Conservation (phyloP, 2,329 filamentous ascomycete species). For the Paecilomyces sp. region DNA sequence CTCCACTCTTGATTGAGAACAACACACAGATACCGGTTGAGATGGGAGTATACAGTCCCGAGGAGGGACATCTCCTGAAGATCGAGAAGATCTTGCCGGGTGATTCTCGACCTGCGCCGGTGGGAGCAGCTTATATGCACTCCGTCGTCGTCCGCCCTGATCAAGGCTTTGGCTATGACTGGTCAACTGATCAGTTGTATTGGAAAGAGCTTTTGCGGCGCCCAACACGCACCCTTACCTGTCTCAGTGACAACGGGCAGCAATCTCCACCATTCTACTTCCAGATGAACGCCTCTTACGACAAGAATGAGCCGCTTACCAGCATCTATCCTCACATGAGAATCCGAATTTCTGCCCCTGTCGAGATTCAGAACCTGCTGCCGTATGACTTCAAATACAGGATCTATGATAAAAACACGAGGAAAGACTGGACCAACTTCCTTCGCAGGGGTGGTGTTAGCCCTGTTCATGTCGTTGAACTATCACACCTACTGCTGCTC, state of each 20-base stretch:
- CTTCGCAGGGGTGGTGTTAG: slow-evolving; percentile 92
- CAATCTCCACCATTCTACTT: slow-evolving; percentile 83
- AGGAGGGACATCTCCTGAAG: slow-evolving; percentile 85
- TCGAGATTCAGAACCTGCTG: slow-evolving; percentile 88
- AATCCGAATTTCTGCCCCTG: slow-evolving; percentile 80
- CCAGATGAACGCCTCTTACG: slow-evolving; percentile 81
- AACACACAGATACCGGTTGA: slow-evolving; percentile 95
- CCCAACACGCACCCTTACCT: slow-evolving; percentile 80
- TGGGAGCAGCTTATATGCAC: slow-evolving; percentile 87
- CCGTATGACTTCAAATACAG: slow-evolving; percentile 99
- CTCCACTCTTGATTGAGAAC: slow-evolving; percentile 87
- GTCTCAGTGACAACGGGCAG: slow-evolving; percentile 76
- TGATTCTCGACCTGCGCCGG: slow-evolving; percentile 79
- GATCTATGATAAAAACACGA: slow-evolving; percentile 97
- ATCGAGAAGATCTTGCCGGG: slow-evolving; percentile 97
- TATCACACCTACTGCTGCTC: slow-evolving; percentile 85
- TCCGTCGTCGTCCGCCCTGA: slow-evolving; percentile 82
- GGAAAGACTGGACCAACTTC: slow-evolving; percentile 99
- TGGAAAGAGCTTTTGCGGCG: slow-evolving; percentile 86
- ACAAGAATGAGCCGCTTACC: slow-evolving; percentile 74
- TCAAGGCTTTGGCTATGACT: slow-evolving; percentile 91
- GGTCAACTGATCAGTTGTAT: slow-evolving; percentile 83
- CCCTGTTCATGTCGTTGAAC: slow-evolving; percentile 92
- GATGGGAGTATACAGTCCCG: slow-evolving; percentile 78
- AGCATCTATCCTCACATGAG: slow-evolving; percentile 91